Evolutionary conservation across 129 eudicot species (phyloP).

Genomic region (Flaveria brownii): DNA sequence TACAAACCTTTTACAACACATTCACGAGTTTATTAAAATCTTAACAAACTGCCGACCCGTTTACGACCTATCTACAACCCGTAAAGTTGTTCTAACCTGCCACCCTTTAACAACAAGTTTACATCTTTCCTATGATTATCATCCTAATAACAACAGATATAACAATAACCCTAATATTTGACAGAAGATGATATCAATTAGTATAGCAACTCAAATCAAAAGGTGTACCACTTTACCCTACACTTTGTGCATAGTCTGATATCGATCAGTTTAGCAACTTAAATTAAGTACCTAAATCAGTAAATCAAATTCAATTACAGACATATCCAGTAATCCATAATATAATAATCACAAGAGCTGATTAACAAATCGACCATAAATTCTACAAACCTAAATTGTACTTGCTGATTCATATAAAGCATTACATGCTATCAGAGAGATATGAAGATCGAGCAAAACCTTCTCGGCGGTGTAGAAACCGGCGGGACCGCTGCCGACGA

Average conservation of each 20-base stretch:
- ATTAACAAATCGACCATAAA: constrained; percentile 1
- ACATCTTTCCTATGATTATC: not conserved
- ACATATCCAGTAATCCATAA: not conserved
- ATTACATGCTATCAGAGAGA: not conserved
- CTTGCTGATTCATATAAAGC: not conserved
- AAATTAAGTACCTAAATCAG: not conserved
- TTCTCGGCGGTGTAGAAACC: constrained; percentile 97
- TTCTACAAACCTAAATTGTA: not conserved
- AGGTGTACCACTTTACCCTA: too few relatives aligned
- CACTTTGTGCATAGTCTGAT: too few relatives aligned
- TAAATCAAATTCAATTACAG: not conserved
- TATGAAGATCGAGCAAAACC: constrained; percentile 36
- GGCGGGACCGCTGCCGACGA: constrained; percentile 97
- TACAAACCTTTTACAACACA: not conserved
- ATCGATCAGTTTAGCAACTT: not conserved
- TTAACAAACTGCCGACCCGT: too few relatives aligned
- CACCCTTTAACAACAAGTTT: too few relatives aligned
- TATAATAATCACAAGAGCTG: not conserved
- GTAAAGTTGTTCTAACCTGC: too few relatives aligned
- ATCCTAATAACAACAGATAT: not conserved
- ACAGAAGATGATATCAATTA: not conserved
- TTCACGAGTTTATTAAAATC: not conserved
- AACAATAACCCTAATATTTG: too few relatives aligned
- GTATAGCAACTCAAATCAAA: not conserved
- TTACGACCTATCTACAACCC: too few relatives aligned